These are phyloP conservation scores for Pleurotus tuber-regium DNA, from an alignment of 768 basidiomycete genomes.

Conservation along the genomic window DNA sequence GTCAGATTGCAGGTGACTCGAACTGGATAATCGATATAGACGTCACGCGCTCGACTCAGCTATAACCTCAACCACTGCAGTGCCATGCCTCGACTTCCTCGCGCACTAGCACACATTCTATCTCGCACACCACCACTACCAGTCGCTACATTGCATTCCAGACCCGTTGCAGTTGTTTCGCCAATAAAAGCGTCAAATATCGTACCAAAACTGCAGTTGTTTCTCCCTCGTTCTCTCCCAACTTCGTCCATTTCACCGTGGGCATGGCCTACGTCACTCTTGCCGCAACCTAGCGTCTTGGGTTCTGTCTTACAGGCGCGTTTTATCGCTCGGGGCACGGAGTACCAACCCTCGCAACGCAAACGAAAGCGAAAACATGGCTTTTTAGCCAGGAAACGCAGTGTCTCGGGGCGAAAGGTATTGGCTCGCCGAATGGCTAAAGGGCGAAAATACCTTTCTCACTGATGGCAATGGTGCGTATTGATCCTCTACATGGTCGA, in stretches of 20 bases:
- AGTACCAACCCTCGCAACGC: conserved; percentile 96
- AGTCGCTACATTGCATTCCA: conserved; percentile 6
- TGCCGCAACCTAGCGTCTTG: conserved; percentile 32
- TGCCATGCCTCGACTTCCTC: conserved; percentile 44
- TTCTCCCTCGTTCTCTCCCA: conserved; percentile 19
- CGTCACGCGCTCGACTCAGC: conserved; percentile 19
- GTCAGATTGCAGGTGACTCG: conserved; percentile 9
- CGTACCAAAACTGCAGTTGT: conserved; percentile 16
- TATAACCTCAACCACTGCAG: background rate
- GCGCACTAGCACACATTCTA: conserved; percentile 33
- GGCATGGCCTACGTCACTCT: background rate
- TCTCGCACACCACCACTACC: conserved; percentile 30
- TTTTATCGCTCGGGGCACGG: conserved; percentile 71
- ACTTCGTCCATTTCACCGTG: conserved; percentile 21
- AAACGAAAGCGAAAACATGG: conserved; percentile 92
- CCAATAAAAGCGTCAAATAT: conserved; percentile 5
- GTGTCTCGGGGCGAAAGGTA: conserved; percentile 67
- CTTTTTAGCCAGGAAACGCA: conserved; percentile 76
- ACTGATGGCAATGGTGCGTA: conserved; percentile 46
- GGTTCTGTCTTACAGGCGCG: conserved; percentile 53
- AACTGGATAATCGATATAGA: conserved; percentile 9
- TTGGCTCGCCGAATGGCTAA: conserved; percentile 68
- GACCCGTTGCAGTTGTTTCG: background rate
- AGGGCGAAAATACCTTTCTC: conserved; percentile 77
- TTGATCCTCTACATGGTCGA: no score